Evolutionary conservation across 805 yeast genomes (phyloP), one percentile per base, ranked within the genome.

Genomic region (Sugiyamaella boreocaroliniensis): DNA sequence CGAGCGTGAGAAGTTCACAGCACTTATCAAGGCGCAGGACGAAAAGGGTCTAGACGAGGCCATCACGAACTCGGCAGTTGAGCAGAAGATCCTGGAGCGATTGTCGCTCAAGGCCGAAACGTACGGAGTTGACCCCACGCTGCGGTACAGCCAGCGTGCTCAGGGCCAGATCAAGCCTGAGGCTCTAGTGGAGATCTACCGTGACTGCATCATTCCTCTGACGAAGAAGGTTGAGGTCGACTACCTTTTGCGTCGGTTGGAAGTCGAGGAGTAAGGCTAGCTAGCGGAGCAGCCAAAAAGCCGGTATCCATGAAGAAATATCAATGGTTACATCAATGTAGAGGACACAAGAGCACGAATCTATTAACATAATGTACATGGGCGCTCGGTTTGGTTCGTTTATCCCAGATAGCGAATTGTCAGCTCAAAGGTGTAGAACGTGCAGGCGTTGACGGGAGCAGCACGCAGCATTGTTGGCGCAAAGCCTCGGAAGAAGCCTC

Each of bases 371-470:
- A 37, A 16, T 40, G 42, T 40, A 16, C 18, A 16, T 40, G 42
- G 15, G 7, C 7, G 45, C 9, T 14, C 9, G 45, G 3, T 14
- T 16, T 16, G 18, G 22, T 19, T 47, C n/a, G 4, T 44, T 48
- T 58, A 65, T 18, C 67, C 70, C 48, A 69, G 53, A 16, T 56
- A 52, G 44, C 70, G 49, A 18, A 90, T 85, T 4, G 96, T 86
- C 48, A 85, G 70, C 69, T 93, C 99, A 67, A 93, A 93, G 1
- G 95, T 89, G 44, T 89, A 85, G 71, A 93, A 93, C 0, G 99
- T 95, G 29, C 95, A 96, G 43, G 96, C 99, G 67, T 93, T 95
- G 2, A 95, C 99, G 0, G 99, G 99, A 2, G 96, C 96, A 48
- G 99, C 98, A 71, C 99, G 85, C 58, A 93, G 73, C 58, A 93